Percentiles rank a stretch among this genome's conserved stretches.
Evolutionary conservation across 1,284 basidiomycete genomes (phyloP).

Genomic region (Erythrobasidium hasegawianum): DNA sequence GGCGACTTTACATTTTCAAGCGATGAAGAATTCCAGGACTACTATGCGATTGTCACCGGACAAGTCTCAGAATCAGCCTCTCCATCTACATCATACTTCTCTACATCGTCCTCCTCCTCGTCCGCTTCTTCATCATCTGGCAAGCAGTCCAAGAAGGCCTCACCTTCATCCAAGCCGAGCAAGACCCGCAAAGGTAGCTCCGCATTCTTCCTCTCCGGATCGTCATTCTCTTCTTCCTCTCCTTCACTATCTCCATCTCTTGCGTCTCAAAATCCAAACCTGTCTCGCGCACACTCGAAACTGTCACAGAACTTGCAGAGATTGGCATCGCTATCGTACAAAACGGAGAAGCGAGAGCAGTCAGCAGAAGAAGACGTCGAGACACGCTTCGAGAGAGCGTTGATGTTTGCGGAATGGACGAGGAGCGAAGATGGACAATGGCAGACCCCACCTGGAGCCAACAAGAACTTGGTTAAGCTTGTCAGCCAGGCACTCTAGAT

Average conservation of each 20-base stretch:
- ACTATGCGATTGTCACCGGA: constrained; percentile 11
- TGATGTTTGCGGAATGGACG: constrained; percentile 23
- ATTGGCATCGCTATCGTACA: background rate
- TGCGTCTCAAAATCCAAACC: constrained; percentile 23
- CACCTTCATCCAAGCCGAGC: background rate
- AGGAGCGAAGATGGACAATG: constrained; percentile 9
- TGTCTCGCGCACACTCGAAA: constrained; percentile 2
- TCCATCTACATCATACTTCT: background rate
- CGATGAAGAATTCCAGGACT: constrained; percentile 32
- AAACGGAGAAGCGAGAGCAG: background rate
- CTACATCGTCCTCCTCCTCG: background rate
- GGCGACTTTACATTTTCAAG: constrained; percentile 31
- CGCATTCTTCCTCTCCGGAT: constrained; percentile 24
- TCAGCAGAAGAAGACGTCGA: constrained; percentile 14
- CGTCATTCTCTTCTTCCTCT: constrained; percentile 18
- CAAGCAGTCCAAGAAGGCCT: background rate
- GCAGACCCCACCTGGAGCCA: constrained; percentile 19
- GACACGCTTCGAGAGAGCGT: constrained; percentile 22
- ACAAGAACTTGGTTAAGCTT: background rate
- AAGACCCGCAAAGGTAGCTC: constrained; percentile 29
- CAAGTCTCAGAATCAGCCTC: constrained; percentile 3
- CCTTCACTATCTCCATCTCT: constrained; percentile 15
- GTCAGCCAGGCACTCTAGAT: constrained; percentile 1
- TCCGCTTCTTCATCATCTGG: too few relatives aligned
- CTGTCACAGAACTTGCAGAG: constrained; percentile 10